These are phyloP conservation scores for Stagonosporopsis cucurbitacearum DNA, from an alignment of 2,329 filamentous ascomycete species.

Conservation along the genomic window DNA sequence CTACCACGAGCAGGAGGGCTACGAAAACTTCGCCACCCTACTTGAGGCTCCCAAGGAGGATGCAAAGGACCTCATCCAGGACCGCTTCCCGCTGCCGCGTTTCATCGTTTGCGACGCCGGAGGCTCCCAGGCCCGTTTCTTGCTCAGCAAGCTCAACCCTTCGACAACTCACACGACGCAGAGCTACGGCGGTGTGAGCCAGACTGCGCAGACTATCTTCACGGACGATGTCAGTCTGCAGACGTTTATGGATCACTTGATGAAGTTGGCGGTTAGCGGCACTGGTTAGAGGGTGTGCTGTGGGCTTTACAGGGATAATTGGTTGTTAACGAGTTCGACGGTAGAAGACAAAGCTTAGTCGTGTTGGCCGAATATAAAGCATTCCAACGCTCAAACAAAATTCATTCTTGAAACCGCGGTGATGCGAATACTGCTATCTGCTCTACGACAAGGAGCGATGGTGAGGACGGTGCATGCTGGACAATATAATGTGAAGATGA, in stretches of 20 bases:
- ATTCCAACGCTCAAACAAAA: slow-evolving; percentile 1
- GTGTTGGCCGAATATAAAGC: neutral
- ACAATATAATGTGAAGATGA: neutral
- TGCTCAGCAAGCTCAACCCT: slow-evolving; percentile 95
- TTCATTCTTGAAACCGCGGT: neutral
- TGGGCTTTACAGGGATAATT: neutral
- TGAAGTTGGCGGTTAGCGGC: slow-evolving; percentile 71
- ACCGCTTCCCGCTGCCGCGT: slow-evolving; percentile 95
- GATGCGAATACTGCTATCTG: neutral
- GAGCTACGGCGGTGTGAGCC: slow-evolving; percentile 86
- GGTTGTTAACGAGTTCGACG: neutral
- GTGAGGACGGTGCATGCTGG: neutral
- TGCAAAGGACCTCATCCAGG: slow-evolving; percentile 94
- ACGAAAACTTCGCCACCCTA: slow-evolving; percentile 90
- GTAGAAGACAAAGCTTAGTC: slow-evolving; percentile 1
- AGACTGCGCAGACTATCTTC: slow-evolving; percentile 96
- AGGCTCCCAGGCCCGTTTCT: slow-evolving; percentile 94
- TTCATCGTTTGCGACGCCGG: slow-evolving; percentile 99
- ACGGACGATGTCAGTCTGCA: slow-evolving; percentile 97
- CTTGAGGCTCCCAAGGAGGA: slow-evolving; percentile 96
- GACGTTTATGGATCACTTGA: slow-evolving; percentile 99
- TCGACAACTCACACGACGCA: slow-evolving; percentile 95
- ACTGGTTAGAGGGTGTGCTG: slow-evolving; percentile 32
- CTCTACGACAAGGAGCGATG: neutral
- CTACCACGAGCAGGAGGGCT: slow-evolving; percentile 97